A percentile compares a stretch with the other conserved stretches of the same genome.
These are phyloP conservation scores for Waltiozyma sp. DNA, from an alignment of 1,139 yeast species.

Conservation along the genomic window DNA sequence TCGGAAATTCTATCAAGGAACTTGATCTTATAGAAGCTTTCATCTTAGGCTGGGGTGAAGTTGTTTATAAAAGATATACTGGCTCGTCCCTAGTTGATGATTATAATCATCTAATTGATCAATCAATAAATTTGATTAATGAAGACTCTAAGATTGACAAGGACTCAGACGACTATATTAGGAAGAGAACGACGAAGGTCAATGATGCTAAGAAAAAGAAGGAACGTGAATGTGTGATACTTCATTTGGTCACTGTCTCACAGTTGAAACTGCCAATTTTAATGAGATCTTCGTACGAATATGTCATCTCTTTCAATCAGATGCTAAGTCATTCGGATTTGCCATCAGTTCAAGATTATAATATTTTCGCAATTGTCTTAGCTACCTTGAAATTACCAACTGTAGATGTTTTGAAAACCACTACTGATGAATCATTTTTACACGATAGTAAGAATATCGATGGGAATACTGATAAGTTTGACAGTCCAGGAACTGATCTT, in stretches of 20 bases:
- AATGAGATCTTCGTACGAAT: slow-evolving; percentile 25
- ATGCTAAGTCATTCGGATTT: slow-evolving; percentile 30
- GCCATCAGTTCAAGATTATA: neutral
- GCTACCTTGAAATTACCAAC: neutral
- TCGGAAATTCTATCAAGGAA: slow-evolving; percentile 54
- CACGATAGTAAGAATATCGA: neutral
- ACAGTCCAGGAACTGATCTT: neutral
- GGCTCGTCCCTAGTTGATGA: slow-evolving; percentile 25
- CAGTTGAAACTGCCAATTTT: slow-evolving; percentile 25
- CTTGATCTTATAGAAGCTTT: slow-evolving; percentile 61
- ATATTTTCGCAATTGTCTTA: neutral
- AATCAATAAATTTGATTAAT: neutral
- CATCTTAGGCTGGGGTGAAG: slow-evolving; percentile 42
- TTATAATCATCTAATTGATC: neutral
- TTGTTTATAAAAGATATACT: slow-evolving; percentile 48
- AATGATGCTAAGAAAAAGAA: neutral
- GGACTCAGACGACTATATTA: slow-evolving; percentile 28
- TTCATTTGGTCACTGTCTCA: slow-evolving; percentile 31
- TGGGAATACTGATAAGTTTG: neutral
- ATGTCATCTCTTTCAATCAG: slow-evolving; percentile 52
- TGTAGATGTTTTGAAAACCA: neutral
- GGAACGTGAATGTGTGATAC: neutral
- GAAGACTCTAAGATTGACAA: neutral
- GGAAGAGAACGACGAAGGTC: slow-evolving; percentile 7
- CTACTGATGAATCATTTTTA: too few relatives aligned